Evolutionary conservation across 345 rosid species (phyloP), one percentile per base, ranked within the genome.

Genomic region (Hirschfeldia incana): DNA sequence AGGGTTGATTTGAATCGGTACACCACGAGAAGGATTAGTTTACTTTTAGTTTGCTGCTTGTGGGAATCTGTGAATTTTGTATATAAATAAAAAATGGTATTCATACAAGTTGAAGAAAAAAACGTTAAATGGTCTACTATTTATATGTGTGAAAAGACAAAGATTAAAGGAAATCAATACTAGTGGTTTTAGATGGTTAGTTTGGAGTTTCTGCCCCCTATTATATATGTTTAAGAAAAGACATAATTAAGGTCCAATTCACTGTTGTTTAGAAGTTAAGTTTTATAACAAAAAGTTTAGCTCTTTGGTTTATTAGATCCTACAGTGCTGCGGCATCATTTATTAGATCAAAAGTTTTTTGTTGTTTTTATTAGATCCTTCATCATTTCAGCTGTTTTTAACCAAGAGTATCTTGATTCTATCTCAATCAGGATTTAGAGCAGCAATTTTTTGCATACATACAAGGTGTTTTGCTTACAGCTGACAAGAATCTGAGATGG

Each of bases 401-500:
- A 21, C 21, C 21, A 21, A 21, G 21, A 21, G 21, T 21, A 21
- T 21, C 21, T 21, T 21, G 21, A 21, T 21, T 21, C 21, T 21
- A 21, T 21, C 21, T 21, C 21, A 21, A 21, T 21, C 21, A 21
- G 21, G 21, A 21, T 21, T 21, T 21, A 21, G 21, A 73, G 51
- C 29, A 6, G 49, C 0, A 39, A 10, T 39, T 39, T 8, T 39
- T 51, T 67, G 42, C 44, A 74, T 46, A 61, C 34, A 17, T 15
- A 69, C 53, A 44, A 51, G 67, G 21, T 65, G 65, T 58, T 76
- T 80, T 70, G 76, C 73, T 69, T 21, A 21, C 21, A 21, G 77
- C 21, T 21, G 21, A 49, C 51, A 65, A 49, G 44, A 67, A 11
- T 65, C 76, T 72, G 76, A 51, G 81, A 95, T 93, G 99, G 97